Percentiles rank a stretch among this genome's conserved stretches.
Evolutionary conservation across 495 filamentous ascomycete species (phyloP).

Genomic region (Aspergillus steynii): DNA sequence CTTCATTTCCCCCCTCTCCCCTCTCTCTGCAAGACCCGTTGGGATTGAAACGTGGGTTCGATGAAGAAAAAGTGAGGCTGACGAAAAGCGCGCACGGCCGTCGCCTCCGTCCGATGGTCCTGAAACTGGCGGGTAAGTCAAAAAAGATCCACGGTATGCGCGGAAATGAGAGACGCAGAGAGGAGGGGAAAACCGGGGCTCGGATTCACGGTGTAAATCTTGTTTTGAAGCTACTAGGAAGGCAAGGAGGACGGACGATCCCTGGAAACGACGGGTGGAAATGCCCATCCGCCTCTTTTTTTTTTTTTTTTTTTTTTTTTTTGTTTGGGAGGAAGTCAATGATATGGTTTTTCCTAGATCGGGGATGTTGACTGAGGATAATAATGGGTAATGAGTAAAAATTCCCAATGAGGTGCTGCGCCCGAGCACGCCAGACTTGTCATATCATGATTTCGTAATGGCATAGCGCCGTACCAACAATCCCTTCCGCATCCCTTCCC

Average conservation of each 20-base stretch:
- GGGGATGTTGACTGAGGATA: too few relatives aligned
- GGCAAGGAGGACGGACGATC: background rate
- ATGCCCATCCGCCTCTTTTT: background rate
- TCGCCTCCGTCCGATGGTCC: too few relatives aligned
- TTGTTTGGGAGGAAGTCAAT: background rate
- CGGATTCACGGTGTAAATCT: background rate
- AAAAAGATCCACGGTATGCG: background rate
- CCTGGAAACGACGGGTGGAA: background rate
- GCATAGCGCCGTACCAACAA: background rate
- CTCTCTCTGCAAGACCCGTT: background rate
- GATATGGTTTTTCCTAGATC: too few relatives aligned
- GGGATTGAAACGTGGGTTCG: background rate
- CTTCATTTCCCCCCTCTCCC: background rate
- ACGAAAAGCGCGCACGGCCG: background rate
- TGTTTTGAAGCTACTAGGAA: background rate
- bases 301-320: background rate
- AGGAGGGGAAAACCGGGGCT: background rate
- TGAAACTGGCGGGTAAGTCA: background rate
- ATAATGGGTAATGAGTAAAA: too few relatives aligned
- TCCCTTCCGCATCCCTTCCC: background rate
- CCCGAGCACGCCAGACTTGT: too few relatives aligned
- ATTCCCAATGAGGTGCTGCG: too few relatives aligned
- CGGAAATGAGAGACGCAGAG: background rate
- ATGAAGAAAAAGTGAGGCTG: background rate
- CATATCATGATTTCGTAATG: too few relatives aligned